These are phyloP conservation scores for Anisogramma anomala DNA, from an alignment of 2,329 filamentous ascomycete species.

Conservation along the genomic window DNA sequence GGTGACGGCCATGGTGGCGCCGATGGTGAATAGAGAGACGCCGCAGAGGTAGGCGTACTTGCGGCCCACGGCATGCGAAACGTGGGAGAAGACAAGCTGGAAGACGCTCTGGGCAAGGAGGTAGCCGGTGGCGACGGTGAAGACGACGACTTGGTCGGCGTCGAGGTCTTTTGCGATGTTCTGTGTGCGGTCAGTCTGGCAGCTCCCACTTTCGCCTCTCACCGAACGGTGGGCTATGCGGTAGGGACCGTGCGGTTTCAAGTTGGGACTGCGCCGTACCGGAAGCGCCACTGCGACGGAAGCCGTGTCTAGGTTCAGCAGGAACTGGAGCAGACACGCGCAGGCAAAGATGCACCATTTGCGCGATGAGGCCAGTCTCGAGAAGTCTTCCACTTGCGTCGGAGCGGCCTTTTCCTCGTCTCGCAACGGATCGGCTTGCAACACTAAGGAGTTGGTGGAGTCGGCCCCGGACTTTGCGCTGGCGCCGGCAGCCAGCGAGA, in stretches of 20 bases:
- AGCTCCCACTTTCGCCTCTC: no score
- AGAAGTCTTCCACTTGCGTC: not conserved
- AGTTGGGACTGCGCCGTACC: conserved; percentile 11
- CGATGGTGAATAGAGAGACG: conserved; percentile 11
- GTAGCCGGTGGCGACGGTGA: conserved; percentile 17
- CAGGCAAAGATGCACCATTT: conserved; percentile 16
- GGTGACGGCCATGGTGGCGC: conserved; percentile 12
- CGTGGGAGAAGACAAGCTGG: conserved; percentile 18
- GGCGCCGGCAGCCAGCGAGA: no score
- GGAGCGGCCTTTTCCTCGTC: not conserved
- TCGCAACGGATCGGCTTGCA: not conserved
- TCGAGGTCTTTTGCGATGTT: conserved; percentile 15
- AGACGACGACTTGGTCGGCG: conserved; percentile 14
- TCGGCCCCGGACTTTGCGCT: no score
- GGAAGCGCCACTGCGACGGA: conserved; percentile 17
- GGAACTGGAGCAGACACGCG: conserved; percentile 16
- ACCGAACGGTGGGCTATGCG: no score
- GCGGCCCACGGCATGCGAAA: conserved; percentile 16
- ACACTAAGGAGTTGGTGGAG: not conserved
- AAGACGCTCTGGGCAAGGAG: conserved; percentile 17
- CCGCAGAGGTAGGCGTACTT: conserved; percentile 16
- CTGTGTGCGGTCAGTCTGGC: conserved; percentile 2
- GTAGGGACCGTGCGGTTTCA: no score
- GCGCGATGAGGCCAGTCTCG: conserved; percentile 4
- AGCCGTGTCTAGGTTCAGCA: conserved; percentile 17